Conservation (phyloP, 306 rosid genomes). For the Clitoria ternatea region DNA sequence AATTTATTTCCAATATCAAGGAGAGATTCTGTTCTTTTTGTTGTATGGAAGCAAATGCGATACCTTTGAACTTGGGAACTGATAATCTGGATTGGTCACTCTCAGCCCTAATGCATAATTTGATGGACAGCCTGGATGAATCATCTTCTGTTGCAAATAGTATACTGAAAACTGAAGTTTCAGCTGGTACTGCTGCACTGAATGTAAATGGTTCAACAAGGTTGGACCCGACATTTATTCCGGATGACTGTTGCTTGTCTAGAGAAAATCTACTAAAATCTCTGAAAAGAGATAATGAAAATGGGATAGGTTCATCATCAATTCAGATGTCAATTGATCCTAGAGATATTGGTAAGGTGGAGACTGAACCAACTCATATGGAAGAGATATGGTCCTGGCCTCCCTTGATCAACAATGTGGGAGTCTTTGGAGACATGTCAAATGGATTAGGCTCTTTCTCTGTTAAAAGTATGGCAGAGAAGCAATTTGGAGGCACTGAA, state of each 20-base stretch:
- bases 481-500: slow-evolving; percentile 30
- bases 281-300: slow-evolving; percentile 25
- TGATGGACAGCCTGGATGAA: slow-evolving; percentile 38
- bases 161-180: slow-evolving; percentile 33
- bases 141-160: slow-evolving; percentile 29
- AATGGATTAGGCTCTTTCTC: slow-evolving; percentile 26
- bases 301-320: slow-evolving; percentile 24
- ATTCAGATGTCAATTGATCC: slow-evolving; percentile 1
- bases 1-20: slow-evolving; percentile 46
- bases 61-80: slow-evolving; percentile 19
- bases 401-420: slow-evolving; percentile 29
- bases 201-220: slow-evolving; percentile 13
- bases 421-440: slow-evolving; percentile 37
- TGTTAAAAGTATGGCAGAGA: slow-evolving; percentile 22
- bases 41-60: slow-evolving; percentile 19
- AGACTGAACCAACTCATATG: slow-evolving; percentile 33
- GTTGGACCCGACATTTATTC: slow-evolving; percentile 28
- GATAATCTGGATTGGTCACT: slow-evolving; percentile 34
- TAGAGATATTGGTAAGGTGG: slow-evolving; percentile 26
- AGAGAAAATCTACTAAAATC: slow-evolving; percentile 17
- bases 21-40: slow-evolving; percentile 49
- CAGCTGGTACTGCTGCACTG: slow-evolving; percentile 19
- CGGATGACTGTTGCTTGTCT: slow-evolving; percentile 20
- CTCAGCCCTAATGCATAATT: slow-evolving; percentile 29
- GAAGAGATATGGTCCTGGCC: slow-evolving; percentile 41